Evolutionary conservation across 768 basidiomycete species (phyloP).

Genomic region (Auricularia sp.): DNA sequence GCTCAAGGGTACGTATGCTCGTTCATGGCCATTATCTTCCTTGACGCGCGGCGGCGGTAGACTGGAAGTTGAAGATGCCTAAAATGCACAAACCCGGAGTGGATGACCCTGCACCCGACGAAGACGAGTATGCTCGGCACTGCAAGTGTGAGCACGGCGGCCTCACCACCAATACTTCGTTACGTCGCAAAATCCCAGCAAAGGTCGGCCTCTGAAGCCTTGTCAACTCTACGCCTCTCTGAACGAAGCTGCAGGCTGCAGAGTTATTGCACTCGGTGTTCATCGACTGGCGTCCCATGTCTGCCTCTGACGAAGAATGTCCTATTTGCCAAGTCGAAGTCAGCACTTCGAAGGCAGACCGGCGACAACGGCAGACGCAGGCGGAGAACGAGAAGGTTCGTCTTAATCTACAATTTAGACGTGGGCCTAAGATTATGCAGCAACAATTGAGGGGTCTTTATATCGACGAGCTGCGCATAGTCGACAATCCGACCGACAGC

Average conservation of each 20-base stretch:
- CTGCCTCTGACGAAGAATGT: conserved; percentile 45
- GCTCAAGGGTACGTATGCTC: conserved; percentile 49
- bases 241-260: conserved; percentile 36
- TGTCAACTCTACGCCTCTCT: background rate
- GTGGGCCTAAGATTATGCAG: conserved; percentile 1
- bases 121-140: conserved; percentile 43
- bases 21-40: background rate
- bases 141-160: conserved; percentile 65
- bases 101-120: conserved; percentile 60
- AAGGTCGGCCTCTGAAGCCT: conserved; percentile 32
- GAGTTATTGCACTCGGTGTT: conserved; percentile 46
- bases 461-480: conserved; percentile 38
- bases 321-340: conserved; percentile 49
- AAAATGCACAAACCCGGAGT: conserved; percentile 53
- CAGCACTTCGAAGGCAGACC: conserved; percentile 50
- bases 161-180: conserved; percentile 43
- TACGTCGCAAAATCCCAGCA: conserved; percentile 51
- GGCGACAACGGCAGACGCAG: conserved; percentile 47
- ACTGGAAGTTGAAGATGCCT: conserved; percentile 64
- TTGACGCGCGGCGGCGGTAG: conserved; percentile 29
- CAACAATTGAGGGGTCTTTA: conserved; percentile 7
- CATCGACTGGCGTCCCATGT: conserved; percentile 53
- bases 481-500: conserved; percentile 35
- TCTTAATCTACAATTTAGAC: background rate
- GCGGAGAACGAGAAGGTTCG: conserved; percentile 74